Evolutionary conservation across 139 green algal genomes (phyloP), one percentile per base, ranked within the genome.

Genomic region (Chlorella sp.): DNA sequence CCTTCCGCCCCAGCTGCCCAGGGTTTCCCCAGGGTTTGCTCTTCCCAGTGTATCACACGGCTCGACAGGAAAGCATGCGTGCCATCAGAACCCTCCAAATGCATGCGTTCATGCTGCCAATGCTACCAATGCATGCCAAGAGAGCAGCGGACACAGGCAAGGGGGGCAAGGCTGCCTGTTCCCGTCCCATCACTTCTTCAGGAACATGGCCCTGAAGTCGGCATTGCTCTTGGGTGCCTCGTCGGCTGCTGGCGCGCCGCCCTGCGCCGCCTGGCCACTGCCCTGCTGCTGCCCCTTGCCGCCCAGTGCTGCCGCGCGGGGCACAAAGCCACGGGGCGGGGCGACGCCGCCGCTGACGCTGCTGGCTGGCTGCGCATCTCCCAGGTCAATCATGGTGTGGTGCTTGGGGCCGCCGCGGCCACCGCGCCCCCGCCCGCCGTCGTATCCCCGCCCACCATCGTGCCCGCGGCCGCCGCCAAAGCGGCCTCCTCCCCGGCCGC

Each of bases 181-280:
- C n/a, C n/a, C 44, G 7, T 11, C 44, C 44, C 23, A 69, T 86
- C 71, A 85, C 71, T 81, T 86, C 55, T 79, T 71, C 69, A 94
- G 62, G 38, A 96, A 85, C 93, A 96, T 95, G 38, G 92, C 91
- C 57, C 92, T 82, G 78, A 96, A 96, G 34, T 96, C 94, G 4
- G 90, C 93, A 47, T 96, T 96, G 13, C 86, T 90, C 81, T 94
- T 93, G 12, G 88, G 85, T 0, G 87, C 36, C 7, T 47, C 85
- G 57, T 78, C 38, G 25, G 30, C 70, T 13, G 80, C 80, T 12
- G 39, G 60, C 3, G 30, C 68, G 1, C 47, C 7, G 23, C 18
- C 44, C 51, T 60, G 12, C 51, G 51, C 51, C 51, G 51, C 12
- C 51, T 60, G 51, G 51, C 75, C 51, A 30, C 20, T 12, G 41